phyloP scores from a whole-genome alignment of 345 rosid genomes.

The Citrus trifoliata region DNA sequence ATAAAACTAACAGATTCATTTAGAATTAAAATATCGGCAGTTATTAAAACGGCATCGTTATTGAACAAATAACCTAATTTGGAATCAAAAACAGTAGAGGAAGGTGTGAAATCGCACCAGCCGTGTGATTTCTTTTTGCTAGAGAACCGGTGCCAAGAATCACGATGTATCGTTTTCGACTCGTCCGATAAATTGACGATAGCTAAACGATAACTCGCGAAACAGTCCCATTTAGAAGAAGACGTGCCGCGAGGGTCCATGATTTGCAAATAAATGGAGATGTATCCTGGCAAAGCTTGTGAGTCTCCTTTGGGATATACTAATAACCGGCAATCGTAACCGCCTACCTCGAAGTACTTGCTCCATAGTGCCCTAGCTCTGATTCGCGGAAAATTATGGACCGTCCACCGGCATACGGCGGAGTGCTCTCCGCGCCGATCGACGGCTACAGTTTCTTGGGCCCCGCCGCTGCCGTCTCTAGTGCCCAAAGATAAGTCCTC shows the following conservation, averaged over 20 bases:
- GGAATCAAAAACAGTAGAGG: slow-evolving; percentile 75
- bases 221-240: slow-evolving; percentile 94
- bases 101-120: slow-evolving; percentile 97
- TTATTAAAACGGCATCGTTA: slow-evolving; percentile 68
- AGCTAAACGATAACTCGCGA: slow-evolving; percentile 91
- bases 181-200: slow-evolving; percentile 75
- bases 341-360: slow-evolving; percentile 97
- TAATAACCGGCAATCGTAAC: slow-evolving; percentile 90
- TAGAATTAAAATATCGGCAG: slow-evolving; percentile 86
- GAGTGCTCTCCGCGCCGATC: slow-evolving; percentile 83
- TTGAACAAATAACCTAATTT: slow-evolving; percentile 72
- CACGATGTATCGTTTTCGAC: slow-evolving; percentile 85
- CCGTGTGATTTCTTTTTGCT: slow-evolving; percentile 98
- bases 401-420: slow-evolving; percentile 93
- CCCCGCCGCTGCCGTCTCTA: slow-evolving; percentile 76
- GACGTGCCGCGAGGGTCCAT: slow-evolving; percentile 91
- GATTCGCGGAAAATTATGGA: slow-evolving; percentile 67
- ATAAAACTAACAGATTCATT: slow-evolving; percentile 81
- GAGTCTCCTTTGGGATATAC: slow-evolving; percentile 98
- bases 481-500: slow-evolving; percentile 57
- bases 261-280: slow-evolving; percentile 91
- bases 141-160: slow-evolving; percentile 98
- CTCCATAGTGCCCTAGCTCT: slow-evolving; percentile 95
- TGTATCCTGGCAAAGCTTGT: slow-evolving; percentile 91
- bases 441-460: slow-evolving; percentile 70